A percentile compares a stretch with the other conserved stretches of the same genome.
phyloP scores from a whole-genome alignment of 2,329 filamentous ascomycete species.

The Diaporthe sp. region DNA sequence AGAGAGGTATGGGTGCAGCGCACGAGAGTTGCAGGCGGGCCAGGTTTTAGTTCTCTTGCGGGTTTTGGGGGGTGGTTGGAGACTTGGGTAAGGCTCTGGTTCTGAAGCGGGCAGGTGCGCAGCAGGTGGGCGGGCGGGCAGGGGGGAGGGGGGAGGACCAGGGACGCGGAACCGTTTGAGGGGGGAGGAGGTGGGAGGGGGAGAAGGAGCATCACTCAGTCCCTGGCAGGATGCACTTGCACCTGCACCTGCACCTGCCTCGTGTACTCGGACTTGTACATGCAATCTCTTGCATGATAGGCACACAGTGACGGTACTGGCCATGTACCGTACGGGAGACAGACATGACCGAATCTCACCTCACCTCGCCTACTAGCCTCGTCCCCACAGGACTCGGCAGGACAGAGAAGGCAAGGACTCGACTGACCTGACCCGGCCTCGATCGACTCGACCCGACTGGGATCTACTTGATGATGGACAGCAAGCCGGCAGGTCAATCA shows the following conservation, averaged over 20 bases:
- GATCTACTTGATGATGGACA: background rate
- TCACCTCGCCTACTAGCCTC: conserved; percentile 18
- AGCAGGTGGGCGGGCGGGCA: conserved; percentile 55
- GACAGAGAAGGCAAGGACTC: background rate
- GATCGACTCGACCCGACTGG: conserved; percentile 4
- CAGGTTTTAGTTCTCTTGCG: conserved; percentile 23
- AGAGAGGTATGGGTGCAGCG: conserved; percentile 32
- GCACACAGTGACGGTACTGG: background rate
- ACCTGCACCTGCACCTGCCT: conserved; percentile 5
- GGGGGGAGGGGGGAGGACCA: conserved; percentile 60
- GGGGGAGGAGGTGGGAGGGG: conserved; percentile 40
- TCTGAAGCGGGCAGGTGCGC: conserved; percentile 22
- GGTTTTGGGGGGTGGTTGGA: conserved; percentile 24
- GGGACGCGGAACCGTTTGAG: conserved; percentile 41
- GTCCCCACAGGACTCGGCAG: conserved; percentile 5
- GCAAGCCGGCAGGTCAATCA: background rate
- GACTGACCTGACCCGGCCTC: conserved; percentile 7
- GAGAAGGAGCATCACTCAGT: conserved; percentile 39
- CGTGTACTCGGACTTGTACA: background rate
- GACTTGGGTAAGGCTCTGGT: conserved; percentile 21
- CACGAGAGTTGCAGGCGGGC: conserved; percentile 28
- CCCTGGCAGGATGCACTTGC: conserved; percentile 25
- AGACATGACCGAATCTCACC: conserved; percentile 25
- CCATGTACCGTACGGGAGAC: conserved; percentile 1
- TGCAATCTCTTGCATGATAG: background rate